Evolutionary conservation across 148 eudicot genomes (phyloP), one percentile per base, ranked within the genome.

Genomic region (Rhododendron vialii): DNA sequence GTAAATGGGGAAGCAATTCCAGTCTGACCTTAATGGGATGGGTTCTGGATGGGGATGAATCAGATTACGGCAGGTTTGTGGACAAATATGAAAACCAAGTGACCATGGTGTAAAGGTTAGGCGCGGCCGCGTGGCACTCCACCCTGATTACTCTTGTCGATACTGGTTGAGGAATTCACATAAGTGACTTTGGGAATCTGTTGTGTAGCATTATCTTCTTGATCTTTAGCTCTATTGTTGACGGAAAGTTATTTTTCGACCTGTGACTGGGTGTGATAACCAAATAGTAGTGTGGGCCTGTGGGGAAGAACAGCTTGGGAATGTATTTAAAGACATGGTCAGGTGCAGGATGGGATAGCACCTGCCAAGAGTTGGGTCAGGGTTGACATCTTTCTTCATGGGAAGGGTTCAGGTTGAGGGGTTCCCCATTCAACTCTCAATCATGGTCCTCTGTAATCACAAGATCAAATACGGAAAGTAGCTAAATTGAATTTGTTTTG

Each of bases 1-100:
- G 13, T 15, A 35, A 36, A 38, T 36, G 10, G n/a, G 79, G 48
- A 38, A 35, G 48, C n/a, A 75, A 17, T 35, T 38, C 79, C 79
- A 38, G 5, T 75, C 47, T 75, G 47, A 75, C 79, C 79, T 75
- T 75, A 75, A 75, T 75, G 47, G 48, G n/a, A 74, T 38, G 79
- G 79, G 79, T 75, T 75, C 24, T 75, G 45, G 20, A 38, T 45
- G 47, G 79, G 79, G n/a, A 38, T 38, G n/a, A 38, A 38, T 35
- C 0, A 48, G 79, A 75, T 75, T 75, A 38, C 1, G 45, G 48
- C 24, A 2, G 12, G 47, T 38, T 18, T 36, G 8, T 18, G 45
- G 47, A 38, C 26, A 75, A 75, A 35, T 38, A 6, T 75, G 48
- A 17, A 75, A 75, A 22, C 48, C 41, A 38, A 75, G 45, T 75